These are phyloP conservation scores for Piromyces sp. DNA, from an alignment of 192 early-diverging fungal species.

Conservation along the genomic window DNA sequence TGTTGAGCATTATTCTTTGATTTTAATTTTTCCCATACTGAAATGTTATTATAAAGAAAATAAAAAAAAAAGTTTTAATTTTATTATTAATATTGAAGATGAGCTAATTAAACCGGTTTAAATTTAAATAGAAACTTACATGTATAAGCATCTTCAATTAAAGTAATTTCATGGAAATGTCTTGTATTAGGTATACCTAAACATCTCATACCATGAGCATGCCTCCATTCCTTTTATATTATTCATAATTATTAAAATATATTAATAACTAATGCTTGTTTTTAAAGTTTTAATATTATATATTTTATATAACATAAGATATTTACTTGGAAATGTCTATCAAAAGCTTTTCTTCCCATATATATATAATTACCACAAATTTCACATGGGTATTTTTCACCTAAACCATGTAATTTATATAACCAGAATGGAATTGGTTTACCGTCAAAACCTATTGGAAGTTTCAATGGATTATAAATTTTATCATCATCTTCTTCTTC, in stretches of 20 bases:
- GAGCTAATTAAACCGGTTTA: neutral
- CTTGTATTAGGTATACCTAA: conserved; percentile 80
- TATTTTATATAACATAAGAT: neutral
- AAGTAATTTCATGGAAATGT: conserved; percentile 79
- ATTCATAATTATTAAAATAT: too few species aligned
- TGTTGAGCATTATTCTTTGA: conserved; percentile 37
- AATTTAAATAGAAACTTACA: conserved; percentile 26
- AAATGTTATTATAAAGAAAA: neutral
- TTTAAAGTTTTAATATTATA: too few species aligned
- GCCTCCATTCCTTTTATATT: conserved; percentile 83
- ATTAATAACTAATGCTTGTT: too few species aligned
- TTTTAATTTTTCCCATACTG: conserved; percentile 81
- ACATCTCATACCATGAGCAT: conserved; percentile 82
- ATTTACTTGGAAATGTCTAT: conserved; percentile 68
- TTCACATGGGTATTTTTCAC: conserved; percentile 86
- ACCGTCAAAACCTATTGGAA: conserved; percentile 93
- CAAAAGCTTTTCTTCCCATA: conserved; percentile 90
- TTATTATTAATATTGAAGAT: neutral
- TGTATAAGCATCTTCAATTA: conserved; percentile 78
- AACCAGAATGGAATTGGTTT: conserved; percentile 95
- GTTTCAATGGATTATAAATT: conserved; percentile 89
- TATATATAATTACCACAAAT: conserved; percentile 91
- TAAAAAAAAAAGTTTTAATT: neutral
- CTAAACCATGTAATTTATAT: conserved; percentile 90
- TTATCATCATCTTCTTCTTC: conserved; percentile 59